Evolutionary conservation across 345 rosid species (phyloP).

Genomic region (Brassica cretica): DNA sequence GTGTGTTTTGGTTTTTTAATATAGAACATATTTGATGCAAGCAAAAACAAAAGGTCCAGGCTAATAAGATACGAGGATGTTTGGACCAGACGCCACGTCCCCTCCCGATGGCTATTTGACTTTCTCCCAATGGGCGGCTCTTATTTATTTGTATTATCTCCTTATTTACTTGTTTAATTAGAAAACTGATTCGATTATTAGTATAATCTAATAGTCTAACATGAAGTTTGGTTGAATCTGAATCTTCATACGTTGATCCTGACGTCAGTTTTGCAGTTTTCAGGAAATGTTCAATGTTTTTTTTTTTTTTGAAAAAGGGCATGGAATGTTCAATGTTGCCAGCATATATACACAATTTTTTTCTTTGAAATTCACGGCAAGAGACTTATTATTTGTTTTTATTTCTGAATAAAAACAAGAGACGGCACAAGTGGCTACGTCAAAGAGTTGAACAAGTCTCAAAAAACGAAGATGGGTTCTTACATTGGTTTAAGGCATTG

Average conservation of each 20-base stretch:
- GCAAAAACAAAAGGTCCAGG: background rate
- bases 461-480: slow-evolving; percentile 14
- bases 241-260: slow-evolving; percentile 26
- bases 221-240: background rate
- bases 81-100: slow-evolving; percentile 29
- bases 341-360: too few species aligned
- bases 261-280: slow-evolving; percentile 12
- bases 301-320: too few species aligned
- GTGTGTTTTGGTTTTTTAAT: background rate
- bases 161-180: slow-evolving; percentile 1
- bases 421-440: slow-evolving; percentile 11
- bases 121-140: slow-evolving; percentile 35
- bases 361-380: too few species aligned
- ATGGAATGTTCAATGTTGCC: too few species aligned
- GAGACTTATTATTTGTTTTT: background rate
- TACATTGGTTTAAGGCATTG: slow-evolving; percentile 34
- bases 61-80: slow-evolving; percentile 22
- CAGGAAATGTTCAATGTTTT: slow-evolving; percentile 23
- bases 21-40: background rate
- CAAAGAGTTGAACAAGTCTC: slow-evolving; percentile 18
- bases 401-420: slow-evolving; percentile 8
- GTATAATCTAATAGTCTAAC: background rate
- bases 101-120: slow-evolving; percentile 12
- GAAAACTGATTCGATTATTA: slow-evolving; percentile 18
- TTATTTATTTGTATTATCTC: background rate